Base-by-base conservation (phyloP, 495 filamentous ascomycete genomes). In the Melanomma pulvis-pyrius region DNA sequence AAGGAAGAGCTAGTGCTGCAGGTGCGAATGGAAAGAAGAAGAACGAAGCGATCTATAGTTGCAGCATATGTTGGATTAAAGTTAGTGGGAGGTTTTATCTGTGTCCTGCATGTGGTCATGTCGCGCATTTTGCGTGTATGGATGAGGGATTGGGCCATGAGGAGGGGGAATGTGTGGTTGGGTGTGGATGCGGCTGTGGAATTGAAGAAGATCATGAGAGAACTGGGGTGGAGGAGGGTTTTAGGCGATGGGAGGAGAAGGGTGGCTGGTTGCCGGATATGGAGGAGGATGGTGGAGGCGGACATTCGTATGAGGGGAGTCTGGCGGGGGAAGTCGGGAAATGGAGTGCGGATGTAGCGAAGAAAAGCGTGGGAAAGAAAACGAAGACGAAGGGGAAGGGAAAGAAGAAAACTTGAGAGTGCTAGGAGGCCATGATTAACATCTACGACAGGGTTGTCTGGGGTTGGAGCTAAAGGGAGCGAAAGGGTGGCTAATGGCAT, bases 91-190 rank as follows among this genome's bases (percentile, higher is more conserved):
- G 67, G 29, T 64, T 69, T 26, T 64, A 60, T 50, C 36, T 64
- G 2, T 69, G 67, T 34, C 60, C 60, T 1, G 39, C 44, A 4
- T 69, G 67, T 44, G 53, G 60, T 0, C 67, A 69, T 25, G 61
- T 69, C 15, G 60, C 67, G 21, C 67, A 69, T 51, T 69, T 69
- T 36, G 60, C 64, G 9, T 69, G 67, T 55, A 49, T 69, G 30
- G 46, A 52, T 28, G 59, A 24, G 1, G 22, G 12, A 5, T 19
- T 30, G 51, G 46, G 24, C 6, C 11, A 32, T 52, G 48, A 58
- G 19, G 46, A 44, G 25, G 46, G 52, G 25, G 61, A 64, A 24
- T 64, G 61, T 39, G 51, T 64, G 1, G 61, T 64, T 19, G 52
- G 61, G 15, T 64, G 61, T 39, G 51, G 36, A 0, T 64, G 61